phyloP scores from a whole-genome alignment of 768 basidiomycete genomes.

The Phylloporus arenicola region DNA sequence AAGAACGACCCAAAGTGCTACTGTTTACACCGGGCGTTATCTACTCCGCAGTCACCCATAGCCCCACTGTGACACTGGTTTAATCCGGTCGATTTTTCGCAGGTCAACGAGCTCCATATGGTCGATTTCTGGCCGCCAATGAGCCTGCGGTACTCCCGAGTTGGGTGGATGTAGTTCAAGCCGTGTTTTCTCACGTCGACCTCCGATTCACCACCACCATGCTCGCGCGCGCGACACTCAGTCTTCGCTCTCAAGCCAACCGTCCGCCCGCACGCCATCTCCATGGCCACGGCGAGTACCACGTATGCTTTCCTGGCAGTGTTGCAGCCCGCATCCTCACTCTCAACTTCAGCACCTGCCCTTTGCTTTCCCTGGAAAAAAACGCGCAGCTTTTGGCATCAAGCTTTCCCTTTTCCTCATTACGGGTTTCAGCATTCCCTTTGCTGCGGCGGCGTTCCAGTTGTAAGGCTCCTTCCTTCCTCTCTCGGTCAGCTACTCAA shows the following conservation, averaged over 20 bases:
- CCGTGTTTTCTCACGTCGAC: conserved; percentile 15
- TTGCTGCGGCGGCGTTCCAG: conserved; percentile 56
- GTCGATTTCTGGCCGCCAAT: background rate
- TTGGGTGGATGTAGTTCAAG: background rate
- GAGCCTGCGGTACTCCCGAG: background rate
- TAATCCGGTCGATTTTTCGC: background rate
- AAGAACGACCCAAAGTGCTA: background rate
- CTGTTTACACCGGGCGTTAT: conserved; percentile 9
- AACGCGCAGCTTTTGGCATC: conserved; percentile 40
- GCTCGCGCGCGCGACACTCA: conserved; percentile 41
- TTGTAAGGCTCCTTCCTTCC: conserved; percentile 42
- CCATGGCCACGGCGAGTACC: conserved; percentile 47
- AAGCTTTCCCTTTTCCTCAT: conserved; percentile 36
- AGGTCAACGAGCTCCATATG: background rate
- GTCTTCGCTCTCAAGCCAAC: conserved; percentile 35
- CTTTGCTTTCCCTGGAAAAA: conserved; percentile 49
- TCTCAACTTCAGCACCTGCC: conserved; percentile 44
- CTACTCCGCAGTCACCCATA: background rate
- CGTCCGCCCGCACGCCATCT: conserved; percentile 40
- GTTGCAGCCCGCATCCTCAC: background rate
- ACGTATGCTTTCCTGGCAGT: conserved; percentile 35
- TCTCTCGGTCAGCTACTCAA: conserved; percentile 1
- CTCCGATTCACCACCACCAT: conserved; percentile 26
- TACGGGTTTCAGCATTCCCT: conserved; percentile 62
- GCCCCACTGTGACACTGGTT: background rate